Base-by-base conservation (phyloP, 805 yeast genomes). In the Alloascoidea hylecoeti region DNA sequence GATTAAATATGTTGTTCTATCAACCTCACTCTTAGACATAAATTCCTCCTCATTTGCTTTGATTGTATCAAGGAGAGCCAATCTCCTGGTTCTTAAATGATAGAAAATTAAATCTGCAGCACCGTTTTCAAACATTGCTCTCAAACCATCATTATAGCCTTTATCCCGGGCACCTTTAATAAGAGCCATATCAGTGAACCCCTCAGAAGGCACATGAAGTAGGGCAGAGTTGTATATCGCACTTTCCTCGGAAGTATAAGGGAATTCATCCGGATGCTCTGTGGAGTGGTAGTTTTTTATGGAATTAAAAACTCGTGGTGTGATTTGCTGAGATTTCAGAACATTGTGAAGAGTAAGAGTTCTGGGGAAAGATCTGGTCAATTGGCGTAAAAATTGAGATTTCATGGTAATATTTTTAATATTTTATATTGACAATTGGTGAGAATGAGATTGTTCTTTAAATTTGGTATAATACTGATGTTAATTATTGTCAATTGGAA, bases 71-170 rank as follows among this genome's bases (percentile, higher is more conserved):
- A 18, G 13, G 45, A 77, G 47, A 38, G 58, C 60, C 19, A 54
- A 41, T 47, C 74, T 63, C 46, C 71, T 64, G 54, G 64, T 63
- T 34, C 68, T 64, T 33, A 75, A 50, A 55, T 76, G 72, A 41
- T 72, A 67, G 52, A 64, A 70, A 37, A 75, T 68, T 42, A 80
- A 66, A 38, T 74, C 73, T 32, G 64, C 58, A 6, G 61, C 56
- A 3, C 75, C 75, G 32, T 54, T 48, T 3, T 57, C 55, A 44
- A 64, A 65, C 15, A 65, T 41, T 50, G 70, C 58, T 15, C 51
- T 59, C 5, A 66, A 58, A n/a, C 66, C 57, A 42, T 78, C 84
- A 36, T 70, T 60, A 47, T 68, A 68, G 4, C 69, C 66, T 44
- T 63, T 52, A 2, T 56, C 58, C 33, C 75, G 59, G 13, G 70